Conservation (phyloP, 495 filamentous ascomycete genomes). For the Penicillium fimorum region DNA sequence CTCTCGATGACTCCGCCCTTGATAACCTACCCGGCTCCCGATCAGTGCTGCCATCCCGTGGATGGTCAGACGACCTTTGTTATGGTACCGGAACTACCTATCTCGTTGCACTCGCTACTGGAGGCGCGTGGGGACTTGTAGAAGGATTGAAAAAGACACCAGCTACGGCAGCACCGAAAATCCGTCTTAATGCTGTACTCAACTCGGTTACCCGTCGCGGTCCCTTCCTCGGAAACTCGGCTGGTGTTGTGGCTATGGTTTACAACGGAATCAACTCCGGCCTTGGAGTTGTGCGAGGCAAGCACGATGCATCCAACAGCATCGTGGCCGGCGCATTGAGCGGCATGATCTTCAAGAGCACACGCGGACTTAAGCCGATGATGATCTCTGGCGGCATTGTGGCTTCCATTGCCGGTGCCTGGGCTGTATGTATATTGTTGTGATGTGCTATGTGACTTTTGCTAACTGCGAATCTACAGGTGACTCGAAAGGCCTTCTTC, state of each 20-base stretch:
- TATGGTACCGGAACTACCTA: constrained; percentile 96
- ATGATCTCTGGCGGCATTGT: constrained; percentile 87
- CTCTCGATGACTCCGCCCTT: constrained; percentile 86
- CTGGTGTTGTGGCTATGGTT: constrained; percentile 89
- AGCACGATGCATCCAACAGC: constrained; percentile 88
- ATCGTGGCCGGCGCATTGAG: constrained; percentile 79
- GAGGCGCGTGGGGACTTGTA: constrained; percentile 85
- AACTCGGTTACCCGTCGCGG: constrained; percentile 90
- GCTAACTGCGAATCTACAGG: constrained; percentile 44
- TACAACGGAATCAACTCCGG: constrained; percentile 95
- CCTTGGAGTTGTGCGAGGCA: constrained; percentile 79
- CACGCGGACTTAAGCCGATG: constrained; percentile 85
- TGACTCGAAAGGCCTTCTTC: constrained; percentile 57
- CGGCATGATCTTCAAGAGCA: constrained; percentile 95
- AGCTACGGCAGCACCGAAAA: constrained; percentile 73
- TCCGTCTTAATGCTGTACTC: constrained; percentile 87
- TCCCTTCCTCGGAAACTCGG: constrained; percentile 94
- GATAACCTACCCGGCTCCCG: constrained; percentile 83
- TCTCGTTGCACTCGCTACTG: constrained; percentile 77
- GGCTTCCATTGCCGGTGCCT: constrained; percentile 75
- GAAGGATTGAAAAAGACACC: constrained; percentile 80
- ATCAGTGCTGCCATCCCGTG: constrained; percentile 86
- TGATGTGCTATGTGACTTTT: not conserved
- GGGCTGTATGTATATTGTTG: constrained; percentile 66
- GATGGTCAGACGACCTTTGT: constrained; percentile 97